Percentiles rank a stretch among this genome's conserved stretches.
Evolutionary conservation across 257 asterid genomes (phyloP).

Genomic region (Buddleja alternifolia): DNA sequence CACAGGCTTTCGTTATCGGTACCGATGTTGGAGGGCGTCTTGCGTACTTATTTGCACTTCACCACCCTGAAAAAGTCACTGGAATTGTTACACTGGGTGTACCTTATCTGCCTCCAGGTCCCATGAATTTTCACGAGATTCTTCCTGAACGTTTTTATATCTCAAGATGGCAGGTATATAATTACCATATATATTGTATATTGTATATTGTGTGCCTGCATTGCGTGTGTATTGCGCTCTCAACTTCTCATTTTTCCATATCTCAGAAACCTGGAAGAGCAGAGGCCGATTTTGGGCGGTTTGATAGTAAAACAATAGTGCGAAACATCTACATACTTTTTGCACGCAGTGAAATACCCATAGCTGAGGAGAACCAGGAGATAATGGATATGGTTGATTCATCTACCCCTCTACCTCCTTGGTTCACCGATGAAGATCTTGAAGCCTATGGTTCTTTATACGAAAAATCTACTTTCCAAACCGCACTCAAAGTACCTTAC

Average conservation of each 20-base stretch:
- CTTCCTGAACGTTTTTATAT: slow-evolving; percentile 67
- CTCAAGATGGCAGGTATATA: slow-evolving; percentile 67
- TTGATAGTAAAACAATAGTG: slow-evolving; percentile 47
- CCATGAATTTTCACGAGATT: slow-evolving; percentile 1
- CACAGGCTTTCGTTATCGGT: slow-evolving; percentile 49
- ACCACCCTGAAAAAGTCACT: slow-evolving; percentile 49
- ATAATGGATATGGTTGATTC: slow-evolving; percentile 60
- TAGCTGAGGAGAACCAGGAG: slow-evolving; percentile 48
- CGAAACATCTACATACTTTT: slow-evolving; percentile 50
- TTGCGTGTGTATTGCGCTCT: background rate
- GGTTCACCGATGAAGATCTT: slow-evolving; percentile 66
- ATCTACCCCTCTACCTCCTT: slow-evolving; percentile 54
- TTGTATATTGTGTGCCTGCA: too few species aligned
- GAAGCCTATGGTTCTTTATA: slow-evolving; percentile 54
- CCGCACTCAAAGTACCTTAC: slow-evolving; percentile 66
- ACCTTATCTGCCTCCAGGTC: slow-evolving; percentile 49
- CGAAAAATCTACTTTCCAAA: slow-evolving; percentile 59
- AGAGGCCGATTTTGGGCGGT: slow-evolving; percentile 58
- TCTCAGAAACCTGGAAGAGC: slow-evolving; percentile 59
- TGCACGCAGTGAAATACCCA: slow-evolving; percentile 43
- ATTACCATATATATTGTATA: too few species aligned
- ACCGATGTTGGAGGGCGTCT: slow-evolving; percentile 61
- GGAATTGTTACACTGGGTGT: slow-evolving; percentile 56
- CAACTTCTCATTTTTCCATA: background rate
- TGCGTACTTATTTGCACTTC: slow-evolving; percentile 46